Evolutionary conservation across 805 yeast species (phyloP), one percentile per base, ranked within the genome.

Genomic region (Spathaspora hagerdaliae): DNA sequence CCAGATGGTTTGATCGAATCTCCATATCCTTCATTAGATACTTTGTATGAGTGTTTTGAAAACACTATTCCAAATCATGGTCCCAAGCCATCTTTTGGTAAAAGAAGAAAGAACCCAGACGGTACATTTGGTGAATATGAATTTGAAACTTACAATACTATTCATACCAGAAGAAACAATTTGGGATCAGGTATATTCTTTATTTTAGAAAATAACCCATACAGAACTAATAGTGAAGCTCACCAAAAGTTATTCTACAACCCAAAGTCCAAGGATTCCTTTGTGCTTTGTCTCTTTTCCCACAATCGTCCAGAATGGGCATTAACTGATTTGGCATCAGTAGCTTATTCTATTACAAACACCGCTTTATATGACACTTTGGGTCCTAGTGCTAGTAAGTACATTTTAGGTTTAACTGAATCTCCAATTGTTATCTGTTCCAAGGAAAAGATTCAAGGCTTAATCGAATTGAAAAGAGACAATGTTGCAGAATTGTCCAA

Each of bases 301-400:
- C 69, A 73, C 14, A 84, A 84, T 58, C 69, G 81, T 41, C 69
- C 77, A 7, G 87, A 85, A 62, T 86, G 94, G 94, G 71, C 75
- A 31, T 59, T 85, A 14, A 63, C 85, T 27, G 94, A 86, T 63
- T 61, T 85, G 54, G 90, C 89, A 0, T 79, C 86, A 55, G 75
- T 73, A 38, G 73, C 80, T 7, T 83, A 78, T 51, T 59, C 67
- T 6, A 51, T 63, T 14, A 47, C 57, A 8, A 63, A 59, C 41
- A 61, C 69, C 10, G 63, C 67, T 9, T 54, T 63, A 39, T 63
- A 63, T 46, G 69, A 63, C 42, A 60, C 62, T 27, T 65, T 74
- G 75, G 60, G 74, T 70, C 73, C 82, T 1, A 74, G 73, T 36
- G 75, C 92, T 4, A 75, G 88, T 2, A 76, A 74, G 48, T 83